Evolutionary conservation across 768 basidiomycete genomes (phyloP), one percentile per base, ranked within the genome.

Genomic region (Hydnum rufescens): DNA sequence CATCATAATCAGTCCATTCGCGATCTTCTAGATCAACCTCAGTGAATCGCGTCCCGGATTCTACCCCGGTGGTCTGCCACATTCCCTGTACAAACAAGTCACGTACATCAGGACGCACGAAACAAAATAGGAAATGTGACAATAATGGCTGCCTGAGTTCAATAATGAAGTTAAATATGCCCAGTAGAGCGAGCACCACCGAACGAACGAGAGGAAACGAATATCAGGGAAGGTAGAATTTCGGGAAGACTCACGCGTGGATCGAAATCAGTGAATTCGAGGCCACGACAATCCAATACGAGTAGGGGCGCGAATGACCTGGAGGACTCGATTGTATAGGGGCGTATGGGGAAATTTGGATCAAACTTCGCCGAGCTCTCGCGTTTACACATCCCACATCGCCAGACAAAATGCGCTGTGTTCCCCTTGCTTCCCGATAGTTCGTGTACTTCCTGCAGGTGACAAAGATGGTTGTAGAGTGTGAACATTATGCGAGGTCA

Each of bases 1-100:
- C 88, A 58, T 93, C 88, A 58, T 93, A 93, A 59, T 90, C 88
- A 8, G 70, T 74, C 89, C 89, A 93, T 62, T 79, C 77, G 2
- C 70, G 74, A 26, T 80, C 76, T 1, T 63, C 63, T 13, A 86
- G 66, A 30, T 80, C 77, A n/a, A 85, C 71, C 2, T 85, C 76
- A 5, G 66, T 47, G 60, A 90, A 90, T 3, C 62, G 52, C 0
- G 73, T 73, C 4, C 74, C 73, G 1, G 69, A 70, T 34, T 70
- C 73, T 3, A 61, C 62, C 4, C 89, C 88, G 42, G 70, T 69
- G 58, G 83, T 86, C 59, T 71, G 75, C 88, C 88, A 93, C 1
- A 59, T 65, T 0, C 88, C 88, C 84, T 90, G 55, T 5, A 31
- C 1, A 50, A 34, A 18, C 18, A 29, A 53, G 8, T 32, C 25